A percentile compares a stretch with the other conserved stretches of the same genome.
These are phyloP conservation scores for Heritiera littoralis DNA, from an alignment of 345 rosid species.

Conservation along the genomic window DNA sequence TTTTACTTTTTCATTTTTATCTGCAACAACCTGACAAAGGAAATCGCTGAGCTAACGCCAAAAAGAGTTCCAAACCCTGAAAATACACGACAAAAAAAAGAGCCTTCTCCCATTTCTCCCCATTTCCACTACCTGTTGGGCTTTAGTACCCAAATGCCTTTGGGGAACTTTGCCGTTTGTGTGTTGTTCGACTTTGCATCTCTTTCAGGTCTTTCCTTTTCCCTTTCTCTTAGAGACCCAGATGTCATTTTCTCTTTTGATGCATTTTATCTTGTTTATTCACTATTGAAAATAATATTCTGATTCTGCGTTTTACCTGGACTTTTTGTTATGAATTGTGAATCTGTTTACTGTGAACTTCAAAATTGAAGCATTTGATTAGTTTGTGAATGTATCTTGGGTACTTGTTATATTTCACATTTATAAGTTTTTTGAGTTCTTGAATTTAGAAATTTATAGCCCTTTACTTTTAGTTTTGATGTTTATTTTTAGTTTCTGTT, in stretches of 20 bases:
- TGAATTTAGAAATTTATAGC: neutral
- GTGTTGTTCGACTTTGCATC: conserved; percentile 23
- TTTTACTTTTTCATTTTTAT: neutral
- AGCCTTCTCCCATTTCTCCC: neutral
- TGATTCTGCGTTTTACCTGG: neutral
- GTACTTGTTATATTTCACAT: neutral
- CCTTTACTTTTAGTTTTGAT: neutral
- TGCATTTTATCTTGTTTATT: neutral
- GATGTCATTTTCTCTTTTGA: neutral
- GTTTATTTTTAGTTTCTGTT: neutral
- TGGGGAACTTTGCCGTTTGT: conserved; percentile 3
- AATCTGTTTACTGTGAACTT: neutral
- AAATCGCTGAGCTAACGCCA: neutral
- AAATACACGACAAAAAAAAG: neutral
- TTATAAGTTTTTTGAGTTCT: neutral
- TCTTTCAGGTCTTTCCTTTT: conserved; percentile 19
- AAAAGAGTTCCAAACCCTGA: neutral
- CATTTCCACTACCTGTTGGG: neutral
- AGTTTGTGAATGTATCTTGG: neutral
- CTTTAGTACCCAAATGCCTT: conserved; percentile 10
- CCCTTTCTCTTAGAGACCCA: neutral
- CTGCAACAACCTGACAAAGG: neutral
- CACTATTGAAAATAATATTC: neutral
- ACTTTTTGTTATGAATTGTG: neutral
- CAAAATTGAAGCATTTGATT: neutral